phyloP scores from a whole-genome alignment of 805 yeast genomes.

The Metschnikowia continentalis region DNA sequence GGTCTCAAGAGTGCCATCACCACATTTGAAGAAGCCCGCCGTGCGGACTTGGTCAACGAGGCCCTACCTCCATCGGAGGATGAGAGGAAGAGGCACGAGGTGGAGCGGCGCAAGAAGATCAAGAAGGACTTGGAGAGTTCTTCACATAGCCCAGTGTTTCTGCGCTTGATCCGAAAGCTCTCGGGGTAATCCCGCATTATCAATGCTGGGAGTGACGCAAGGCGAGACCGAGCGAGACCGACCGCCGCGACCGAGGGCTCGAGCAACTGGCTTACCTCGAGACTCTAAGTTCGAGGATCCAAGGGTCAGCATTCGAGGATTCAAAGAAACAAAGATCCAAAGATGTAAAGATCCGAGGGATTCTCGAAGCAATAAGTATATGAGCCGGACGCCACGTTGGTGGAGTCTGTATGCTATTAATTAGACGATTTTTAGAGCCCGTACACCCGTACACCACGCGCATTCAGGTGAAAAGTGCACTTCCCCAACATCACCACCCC shows the following conservation, averaged over 20 bases:
- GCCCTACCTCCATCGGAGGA: slow-evolving; percentile 78
- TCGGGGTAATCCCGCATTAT: slow-evolving; percentile 15
- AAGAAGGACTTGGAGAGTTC: slow-evolving; percentile 31
- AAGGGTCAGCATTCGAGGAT: too few species aligned
- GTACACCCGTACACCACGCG: slow-evolving; percentile 1
- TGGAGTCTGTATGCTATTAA: background rate
- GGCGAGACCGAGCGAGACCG: too few species aligned
- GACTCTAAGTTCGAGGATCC: too few species aligned
- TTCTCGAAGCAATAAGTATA: too few species aligned
- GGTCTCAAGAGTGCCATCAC: slow-evolving; percentile 66
- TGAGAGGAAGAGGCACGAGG: slow-evolving; percentile 45
- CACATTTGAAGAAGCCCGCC: slow-evolving; percentile 78
- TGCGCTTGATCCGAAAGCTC: slow-evolving; percentile 35
- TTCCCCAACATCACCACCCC: background rate
- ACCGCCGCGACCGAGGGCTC: too few species aligned
- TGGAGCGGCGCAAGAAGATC: slow-evolving; percentile 43
- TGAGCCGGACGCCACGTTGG: background rate
- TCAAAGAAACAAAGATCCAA: too few species aligned
- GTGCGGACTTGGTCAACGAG: slow-evolving; percentile 79
- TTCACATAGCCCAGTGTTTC: slow-evolving; percentile 34
- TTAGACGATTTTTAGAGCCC: background rate
- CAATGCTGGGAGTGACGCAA: too few species aligned
- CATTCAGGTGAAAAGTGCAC: slow-evolving; percentile 3
- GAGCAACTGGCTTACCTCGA: too few species aligned
- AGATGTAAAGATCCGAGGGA: too few species aligned